These are phyloP conservation scores for Aspergillus sp. DNA, from an alignment of 2,329 filamentous ascomycete genomes.

Conservation along the genomic window DNA sequence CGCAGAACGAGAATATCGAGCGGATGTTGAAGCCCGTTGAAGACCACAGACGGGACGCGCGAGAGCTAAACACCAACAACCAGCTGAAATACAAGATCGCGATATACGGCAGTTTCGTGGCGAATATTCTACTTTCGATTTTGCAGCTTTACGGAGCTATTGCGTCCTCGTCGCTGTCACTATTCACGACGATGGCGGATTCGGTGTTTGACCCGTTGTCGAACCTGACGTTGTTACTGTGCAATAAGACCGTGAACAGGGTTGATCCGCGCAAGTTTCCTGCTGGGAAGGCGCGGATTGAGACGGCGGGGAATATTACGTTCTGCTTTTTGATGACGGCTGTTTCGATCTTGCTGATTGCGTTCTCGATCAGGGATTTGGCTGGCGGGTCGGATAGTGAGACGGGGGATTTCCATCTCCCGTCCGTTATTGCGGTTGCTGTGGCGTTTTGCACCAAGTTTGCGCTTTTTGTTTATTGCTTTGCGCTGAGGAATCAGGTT, in stretches of 20 bases:
- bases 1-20: conserved; percentile 91
- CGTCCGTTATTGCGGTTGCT: conserved; percentile 80
- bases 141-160: conserved; percentile 89
- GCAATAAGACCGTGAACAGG: conserved; percentile 80
- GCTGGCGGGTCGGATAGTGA: conserved; percentile 47
- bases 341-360: conserved; percentile 89
- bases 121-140: conserved; percentile 74
- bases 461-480: conserved; percentile 84
- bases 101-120: conserved; percentile 67
- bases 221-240: conserved; percentile 83
- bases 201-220: conserved; percentile 89
- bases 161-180: conserved; percentile 82
- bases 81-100: conserved; percentile 65
- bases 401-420: conserved; percentile 70
- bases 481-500: conserved; percentile 85
- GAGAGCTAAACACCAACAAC: conserved; percentile 76
- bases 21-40: conserved; percentile 88
- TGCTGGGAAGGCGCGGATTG: conserved; percentile 87
- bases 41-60: conserved; percentile 80
- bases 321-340: conserved; percentile 96
- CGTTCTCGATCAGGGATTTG: conserved; percentile 76
- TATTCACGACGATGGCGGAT: conserved; percentile 98
- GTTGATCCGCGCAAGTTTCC: conserved; percentile 87
- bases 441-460: conserved; percentile 86
- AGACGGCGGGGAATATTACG: conserved; percentile 92